phyloP scores from a whole-genome alignment of 2,329 filamentous ascomycete genomes.

The Sporothrix sp. region DNA sequence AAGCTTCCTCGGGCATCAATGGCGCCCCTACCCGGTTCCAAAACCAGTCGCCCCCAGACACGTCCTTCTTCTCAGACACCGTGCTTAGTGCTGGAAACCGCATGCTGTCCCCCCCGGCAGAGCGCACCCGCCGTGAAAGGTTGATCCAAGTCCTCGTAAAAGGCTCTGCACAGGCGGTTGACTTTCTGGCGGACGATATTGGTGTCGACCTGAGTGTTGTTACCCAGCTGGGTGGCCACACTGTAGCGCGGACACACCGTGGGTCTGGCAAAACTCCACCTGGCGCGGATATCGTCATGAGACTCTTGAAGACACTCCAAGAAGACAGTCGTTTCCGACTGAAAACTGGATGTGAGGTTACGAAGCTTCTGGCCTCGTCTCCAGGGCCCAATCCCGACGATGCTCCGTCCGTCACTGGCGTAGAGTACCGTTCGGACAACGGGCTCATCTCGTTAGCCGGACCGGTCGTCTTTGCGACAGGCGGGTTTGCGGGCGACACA shows the following conservation, averaged over 20 bases:
- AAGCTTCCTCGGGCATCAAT: slow-evolving; percentile 98
- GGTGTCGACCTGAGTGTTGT: slow-evolving; percentile 95
- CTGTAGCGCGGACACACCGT: slow-evolving; percentile 91
- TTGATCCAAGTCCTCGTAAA: slow-evolving; percentile 98
- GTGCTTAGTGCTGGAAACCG: slow-evolving; percentile 43
- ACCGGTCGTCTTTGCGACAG: slow-evolving; percentile 86
- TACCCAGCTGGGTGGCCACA: slow-evolving; percentile 84
- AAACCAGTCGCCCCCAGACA: slow-evolving; percentile 24
- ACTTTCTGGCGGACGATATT: slow-evolving; percentile 98
- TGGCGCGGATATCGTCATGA: slow-evolving; percentile 99
- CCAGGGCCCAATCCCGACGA: neutral
- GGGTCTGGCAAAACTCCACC: slow-evolving; percentile 99
- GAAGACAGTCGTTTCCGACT: slow-evolving; percentile 38
- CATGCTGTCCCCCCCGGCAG: slow-evolving; percentile 23
- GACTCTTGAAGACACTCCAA: slow-evolving; percentile 46
- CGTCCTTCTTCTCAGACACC: slow-evolving; percentile 46
- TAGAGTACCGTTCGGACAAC: slow-evolving; percentile 74
- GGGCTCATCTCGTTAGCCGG: slow-evolving; percentile 64
- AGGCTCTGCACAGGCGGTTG: slow-evolving; percentile 91
- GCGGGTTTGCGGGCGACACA: slow-evolving; percentile 96
- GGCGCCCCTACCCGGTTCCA: slow-evolving; percentile 81
- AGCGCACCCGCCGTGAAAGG: slow-evolving; percentile 24
- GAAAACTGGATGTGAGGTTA: slow-evolving; percentile 43
- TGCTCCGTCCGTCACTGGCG: slow-evolving; percentile 54
- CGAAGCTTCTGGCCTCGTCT: slow-evolving; percentile 32